These are phyloP conservation scores for Nepenthes alata DNA, from an alignment of 179 eudicot species.

Conservation along the genomic window DNA sequence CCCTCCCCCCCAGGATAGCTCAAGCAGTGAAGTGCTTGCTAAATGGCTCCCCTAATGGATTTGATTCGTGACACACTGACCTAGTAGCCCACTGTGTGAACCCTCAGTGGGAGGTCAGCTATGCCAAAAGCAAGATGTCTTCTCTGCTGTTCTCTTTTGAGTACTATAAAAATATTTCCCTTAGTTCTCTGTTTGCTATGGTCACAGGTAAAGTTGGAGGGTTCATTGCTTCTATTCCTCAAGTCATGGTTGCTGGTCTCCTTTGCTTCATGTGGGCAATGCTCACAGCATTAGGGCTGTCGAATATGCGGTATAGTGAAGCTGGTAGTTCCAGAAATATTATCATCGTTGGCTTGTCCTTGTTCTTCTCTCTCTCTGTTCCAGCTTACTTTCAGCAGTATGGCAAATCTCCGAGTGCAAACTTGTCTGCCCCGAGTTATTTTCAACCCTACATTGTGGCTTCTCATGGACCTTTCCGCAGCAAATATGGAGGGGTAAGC, in stretches of 20 bases:
- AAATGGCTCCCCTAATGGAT: too few species aligned
- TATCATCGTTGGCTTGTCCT: slow-evolving; percentile 78
- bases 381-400: slow-evolving; percentile 95
- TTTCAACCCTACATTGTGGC: slow-evolving; percentile 82
- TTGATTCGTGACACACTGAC: too few species aligned
- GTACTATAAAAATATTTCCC: neutral
- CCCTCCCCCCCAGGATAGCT: too few species aligned
- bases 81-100: too few species aligned
- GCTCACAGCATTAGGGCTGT: slow-evolving; percentile 88
- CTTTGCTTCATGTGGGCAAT: slow-evolving; percentile 98
- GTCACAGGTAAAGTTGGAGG: slow-evolving; percentile 93
- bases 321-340: slow-evolving; percentile 97
- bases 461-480: slow-evolving; percentile 83
- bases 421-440: slow-evolving; percentile 67
- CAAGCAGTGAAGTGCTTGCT: too few species aligned
- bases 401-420: slow-evolving; percentile 72
- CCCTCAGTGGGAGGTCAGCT: too few species aligned
- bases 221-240: slow-evolving; percentile 86
- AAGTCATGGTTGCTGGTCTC: slow-evolving; percentile 88
- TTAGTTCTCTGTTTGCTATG: neutral
- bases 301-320: slow-evolving; percentile 89
- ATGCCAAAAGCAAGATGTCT: neutral
- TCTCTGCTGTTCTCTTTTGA: neutral
- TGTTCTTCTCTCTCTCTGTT: slow-evolving; percentile 77
- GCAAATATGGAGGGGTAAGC: slow-evolving; percentile 84